Conservation (phyloP, 139 green algal genomes). For the Tetradesmus lagerheimii region DNA sequence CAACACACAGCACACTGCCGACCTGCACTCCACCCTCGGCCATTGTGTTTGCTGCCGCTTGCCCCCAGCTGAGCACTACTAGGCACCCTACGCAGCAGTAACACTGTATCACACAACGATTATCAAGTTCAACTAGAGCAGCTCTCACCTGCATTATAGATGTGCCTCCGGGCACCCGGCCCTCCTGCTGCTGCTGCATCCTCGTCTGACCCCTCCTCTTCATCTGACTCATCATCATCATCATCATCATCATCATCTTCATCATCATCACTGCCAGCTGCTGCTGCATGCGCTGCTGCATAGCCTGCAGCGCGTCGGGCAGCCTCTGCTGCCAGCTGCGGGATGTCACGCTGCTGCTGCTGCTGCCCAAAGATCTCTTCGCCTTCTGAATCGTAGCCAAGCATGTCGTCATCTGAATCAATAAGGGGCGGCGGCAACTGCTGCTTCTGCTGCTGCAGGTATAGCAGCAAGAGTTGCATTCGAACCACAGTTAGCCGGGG, state of each 20-base stretch:
- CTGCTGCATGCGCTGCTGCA: not conserved
- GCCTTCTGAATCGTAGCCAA: not conserved
- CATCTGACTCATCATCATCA: not conserved
- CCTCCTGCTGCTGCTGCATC: constrained; percentile 8
- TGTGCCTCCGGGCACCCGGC: not conserved
- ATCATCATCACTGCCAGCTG: constrained; percentile 10
- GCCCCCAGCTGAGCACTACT: too few relatives aligned
- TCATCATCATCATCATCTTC: constrained; percentile 47
- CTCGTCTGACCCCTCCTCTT: not conserved
- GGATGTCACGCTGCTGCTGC: constrained; percentile 5
- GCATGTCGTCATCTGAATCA: constrained; percentile 17
- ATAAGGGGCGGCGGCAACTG: not conserved
- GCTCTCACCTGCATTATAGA: constrained; percentile 40
- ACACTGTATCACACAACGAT: not conserved
- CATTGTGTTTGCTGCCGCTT: too few relatives aligned
- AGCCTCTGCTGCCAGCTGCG: not conserved
- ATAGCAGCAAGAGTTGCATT: too few relatives aligned
- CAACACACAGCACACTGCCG: too few relatives aligned
- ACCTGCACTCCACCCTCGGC: too few relatives aligned
- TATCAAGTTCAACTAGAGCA: not conserved
- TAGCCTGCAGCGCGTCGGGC: not conserved
- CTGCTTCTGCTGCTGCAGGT: not conserved
- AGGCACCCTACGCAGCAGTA: not conserved
- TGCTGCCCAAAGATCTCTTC: not conserved
- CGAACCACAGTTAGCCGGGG: too few relatives aligned